These are phyloP conservation scores for Chaetomium tenue DNA, from an alignment of 495 filamentous ascomycete genomes.

Conservation along the genomic window DNA sequence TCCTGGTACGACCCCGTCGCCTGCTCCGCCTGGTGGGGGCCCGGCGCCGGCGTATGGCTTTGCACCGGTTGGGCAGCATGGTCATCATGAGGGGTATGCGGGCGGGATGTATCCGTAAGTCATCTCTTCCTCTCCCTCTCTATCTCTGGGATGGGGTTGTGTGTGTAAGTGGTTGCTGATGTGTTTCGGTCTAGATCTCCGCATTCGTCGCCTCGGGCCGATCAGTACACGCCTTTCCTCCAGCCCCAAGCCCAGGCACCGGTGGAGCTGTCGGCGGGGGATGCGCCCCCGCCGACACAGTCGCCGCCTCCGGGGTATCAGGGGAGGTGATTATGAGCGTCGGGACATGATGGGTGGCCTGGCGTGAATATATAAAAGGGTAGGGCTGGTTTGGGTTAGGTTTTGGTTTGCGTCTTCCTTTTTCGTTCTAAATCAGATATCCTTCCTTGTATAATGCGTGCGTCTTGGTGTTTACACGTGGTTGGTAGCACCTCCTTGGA, in stretches of 20 bases:
- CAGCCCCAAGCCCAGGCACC: slow-evolving; percentile 6
- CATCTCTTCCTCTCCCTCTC: not conserved
- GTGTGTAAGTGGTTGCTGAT: not conserved
- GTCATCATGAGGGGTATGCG: not conserved
- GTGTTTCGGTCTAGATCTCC: not conserved
- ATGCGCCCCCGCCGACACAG: slow-evolving; percentile 8
- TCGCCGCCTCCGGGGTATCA: slow-evolving; percentile 28
- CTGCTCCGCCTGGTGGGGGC: not conserved
- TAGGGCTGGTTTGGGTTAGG: not conserved
- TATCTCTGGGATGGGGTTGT: no score
- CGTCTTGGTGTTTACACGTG: not conserved
- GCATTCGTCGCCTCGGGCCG: not conserved
- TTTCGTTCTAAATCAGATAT: not conserved
- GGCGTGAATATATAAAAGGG: not conserved
- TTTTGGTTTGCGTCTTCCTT: not conserved
- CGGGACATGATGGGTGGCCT: slow-evolving; percentile 16
- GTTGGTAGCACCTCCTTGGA: not conserved
- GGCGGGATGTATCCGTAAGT: slow-evolving; percentile 4
- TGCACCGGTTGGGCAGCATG: not conserved
- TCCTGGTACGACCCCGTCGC: not conserved
- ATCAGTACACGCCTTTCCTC: not conserved
- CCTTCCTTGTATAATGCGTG: not conserved
- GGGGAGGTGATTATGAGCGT: slow-evolving; percentile 10
- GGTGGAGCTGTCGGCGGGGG: slow-evolving; percentile 3
- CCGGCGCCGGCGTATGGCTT: slow-evolving; percentile 3